These are phyloP conservation scores for Lactifluus hygrophoroides DNA, from an alignment of 768 basidiomycete genomes.

Conservation along the genomic window DNA sequence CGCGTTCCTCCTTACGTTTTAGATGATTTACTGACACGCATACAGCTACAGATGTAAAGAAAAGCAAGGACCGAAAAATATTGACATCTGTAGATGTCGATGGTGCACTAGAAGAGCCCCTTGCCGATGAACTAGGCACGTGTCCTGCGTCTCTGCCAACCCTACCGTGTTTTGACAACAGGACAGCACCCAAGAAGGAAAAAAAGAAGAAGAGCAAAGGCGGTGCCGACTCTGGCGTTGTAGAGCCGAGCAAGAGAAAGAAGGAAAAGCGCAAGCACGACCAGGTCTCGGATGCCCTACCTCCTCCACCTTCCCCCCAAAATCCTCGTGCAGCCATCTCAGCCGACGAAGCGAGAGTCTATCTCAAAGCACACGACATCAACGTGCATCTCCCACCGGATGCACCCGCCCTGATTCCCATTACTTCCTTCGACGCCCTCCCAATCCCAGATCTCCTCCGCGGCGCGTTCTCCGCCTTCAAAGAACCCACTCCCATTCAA, in stretches of 20 bases:
- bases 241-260: slow-evolving; percentile 20
- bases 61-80: neutral
- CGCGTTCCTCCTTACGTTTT: neutral
- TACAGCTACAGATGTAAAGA: neutral
- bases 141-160: neutral
- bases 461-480: slow-evolving; percentile 59
- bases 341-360: slow-evolving; percentile 27
- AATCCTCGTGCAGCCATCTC: slow-evolving; percentile 21
- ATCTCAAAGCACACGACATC: slow-evolving; percentile 63
- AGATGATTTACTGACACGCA: neutral
- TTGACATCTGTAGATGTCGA: neutral
- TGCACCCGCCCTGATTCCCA: slow-evolving; percentile 45
- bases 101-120: neutral
- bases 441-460: slow-evolving; percentile 55
- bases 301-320: slow-evolving; percentile 15
- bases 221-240: neutral
- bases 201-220: slow-evolving; percentile 24
- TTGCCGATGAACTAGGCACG: neutral
- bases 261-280: slow-evolving; percentile 32
- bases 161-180: neutral
- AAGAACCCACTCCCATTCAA: slow-evolving; percentile 91
- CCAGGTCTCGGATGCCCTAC: slow-evolving; percentile 21
- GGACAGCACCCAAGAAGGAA: slow-evolving; percentile 5
- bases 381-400: slow-evolving; percentile 53
- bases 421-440: slow-evolving; percentile 69